Base-by-base conservation (phyloP, 106 monocot species). In the Xerophyta viscosa region DNA sequence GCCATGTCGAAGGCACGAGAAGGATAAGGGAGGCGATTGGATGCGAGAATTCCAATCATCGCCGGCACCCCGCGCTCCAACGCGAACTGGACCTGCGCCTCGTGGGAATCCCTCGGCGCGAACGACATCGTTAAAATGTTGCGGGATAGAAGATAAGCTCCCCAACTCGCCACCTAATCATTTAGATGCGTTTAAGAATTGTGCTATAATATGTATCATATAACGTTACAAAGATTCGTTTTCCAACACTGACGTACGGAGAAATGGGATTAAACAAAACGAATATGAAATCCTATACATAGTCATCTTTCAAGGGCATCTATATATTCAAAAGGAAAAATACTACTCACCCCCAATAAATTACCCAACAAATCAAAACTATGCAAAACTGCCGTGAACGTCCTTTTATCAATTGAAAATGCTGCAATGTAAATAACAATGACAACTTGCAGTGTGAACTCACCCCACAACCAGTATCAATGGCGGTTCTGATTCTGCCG, bases 381-480 rank as follows among this genome's bases (percentile, higher is more conserved):
- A n/a, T n/a, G n/a, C n/a, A n/a, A n/a, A n/a, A n/a, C n/a, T n/a
- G n/a, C n/a, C n/a, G n/a, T n/a, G n/a, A n/a, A n/a, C n/a, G n/a
- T n/a, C n/a, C n/a, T n/a, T n/a, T n/a, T n/a, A n/a, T n/a, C n/a
- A n/a, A n/a, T n/a, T n/a, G n/a, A n/a, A n/a, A n/a, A n/a, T n/a
- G n/a, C n/a, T 4, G 9, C 8, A 6, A 27, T 24, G 2, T 19
- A 2, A 29, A 29, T 21, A 41, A 1, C 27, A 4, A 31, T 6
- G 24, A 3, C 3, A 10, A 33, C 5, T 6, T 33, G 41, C 7
- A 9, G 9, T n/a, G n/a, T n/a, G 15, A 27, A 37, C 76, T 73
- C 43, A 83, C 89, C 77, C 89, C 89, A 43, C 89, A 89, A 20
- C 89, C 89, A 23, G 89, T 89, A 44, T 89, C 89, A 31, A 89